Base-by-base conservation (phyloP, 768 basidiomycete genomes). In the Pulveroboletus frians region DNA sequence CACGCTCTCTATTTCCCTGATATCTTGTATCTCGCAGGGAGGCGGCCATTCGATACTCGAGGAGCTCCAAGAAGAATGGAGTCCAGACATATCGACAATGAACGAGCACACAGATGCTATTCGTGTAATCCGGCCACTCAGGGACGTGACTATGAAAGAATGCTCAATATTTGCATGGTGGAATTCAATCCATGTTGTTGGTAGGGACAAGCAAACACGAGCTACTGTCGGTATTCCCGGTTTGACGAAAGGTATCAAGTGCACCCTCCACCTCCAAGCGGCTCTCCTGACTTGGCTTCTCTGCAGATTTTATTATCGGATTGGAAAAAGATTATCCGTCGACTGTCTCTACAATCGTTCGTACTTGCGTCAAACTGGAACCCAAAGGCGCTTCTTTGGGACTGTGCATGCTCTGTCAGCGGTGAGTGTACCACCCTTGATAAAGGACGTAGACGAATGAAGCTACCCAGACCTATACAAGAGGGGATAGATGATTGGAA, bases 281-380 rank as follows among this genome's bases (percentile, higher is more conserved):
- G 27, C 26, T 14, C 40, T 43, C 18, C 15, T 46, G 31, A 47
- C 43, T 20, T 40, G 18, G 8, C 7, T 26, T 14, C 34, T 41
- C 32, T 10, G 10, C 48, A 90, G 90, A 84, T 62, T 92, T 92
- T 57, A 87, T 92, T 49, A 67, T 85, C 17, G 84, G 88, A 3
- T 62, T 92, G 26, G 90, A 92, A 66, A 79, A 76, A 43, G 83
- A 91, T 63, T 92, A 85, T 63, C 90, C 90, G 4, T 88, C 89
- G 0, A 92, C 90, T 0, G 90, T 92, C 10, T 90, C 88, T 8
- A 82, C 90, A 0, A 86, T 92, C 43, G 81, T 81, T 20, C 79
- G 85, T 31, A 92, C 90, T 1, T 88, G 86, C 58, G 81, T 76
- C 5, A 92, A 92, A 66, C 67, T 92, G 23, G 75, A 81, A 9